Evolutionary conservation across 805 yeast species (phyloP), one percentile per base, ranked within the genome.

Genomic region (Saccharomycopsis fodiens): DNA sequence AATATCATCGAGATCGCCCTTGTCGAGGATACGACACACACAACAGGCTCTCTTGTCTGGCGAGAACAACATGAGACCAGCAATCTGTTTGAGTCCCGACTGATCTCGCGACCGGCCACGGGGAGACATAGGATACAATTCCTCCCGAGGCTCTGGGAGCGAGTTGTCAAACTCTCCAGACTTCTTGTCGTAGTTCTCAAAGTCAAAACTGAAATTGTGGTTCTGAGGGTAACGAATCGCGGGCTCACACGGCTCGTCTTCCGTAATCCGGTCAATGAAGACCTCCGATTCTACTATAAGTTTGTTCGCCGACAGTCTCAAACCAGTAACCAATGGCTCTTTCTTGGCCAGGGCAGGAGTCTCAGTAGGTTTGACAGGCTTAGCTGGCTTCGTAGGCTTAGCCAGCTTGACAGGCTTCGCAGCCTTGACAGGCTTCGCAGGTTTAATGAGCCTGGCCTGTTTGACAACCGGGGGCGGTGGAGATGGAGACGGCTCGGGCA

Each of bases 1-100:
- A 54, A 74, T 65, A 31, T 69, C 72, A 2, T 64, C 53, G 1
- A 59, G 48, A 3, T 61, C 51, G 4, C 17, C 34, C 3, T 22
- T 57, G 10, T 66, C 70, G 3, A 54, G 43, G 8, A 64, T 70
- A 3, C 72, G 61, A 54, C 93, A 84, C 0, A 83, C 75, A 39
- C 78, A 72, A 57, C 93, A 84, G 3, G 51, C 46, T 25, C 51
- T 36, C 25, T 42, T 44, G 16, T 36, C 35, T 7, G 51, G 49
- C 4, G 51, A 13, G 20, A 47, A 47, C 12, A 35, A 36, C 30
- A 16, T 39, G 22, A 10, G 21, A 10, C 20, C 20, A 32, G 36
- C 36, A 17, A 17, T 15, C 36, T 10, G 20, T 32, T 15, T 15
- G 8, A 17, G 17, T 10, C 36, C 36, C 42, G 47, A 34, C 13